These are phyloP conservation scores for Leptodontidium sp. DNA, from an alignment of 2,329 filamentous ascomycete genomes.

Conservation along the genomic window DNA sequence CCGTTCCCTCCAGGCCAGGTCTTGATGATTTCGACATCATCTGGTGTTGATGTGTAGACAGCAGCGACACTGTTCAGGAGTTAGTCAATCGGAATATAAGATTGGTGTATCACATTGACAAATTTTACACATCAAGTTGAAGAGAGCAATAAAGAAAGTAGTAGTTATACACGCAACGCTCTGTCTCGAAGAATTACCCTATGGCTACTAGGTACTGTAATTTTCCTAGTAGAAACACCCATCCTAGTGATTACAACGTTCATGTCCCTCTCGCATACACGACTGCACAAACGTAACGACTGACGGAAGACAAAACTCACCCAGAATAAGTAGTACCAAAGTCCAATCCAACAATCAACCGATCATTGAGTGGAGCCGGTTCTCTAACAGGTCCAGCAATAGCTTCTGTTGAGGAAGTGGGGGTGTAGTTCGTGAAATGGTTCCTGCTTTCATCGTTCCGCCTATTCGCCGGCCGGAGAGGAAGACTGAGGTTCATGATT, in stretches of 20 bases:
- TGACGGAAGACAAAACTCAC: conserved; percentile 53
- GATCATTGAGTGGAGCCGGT: conserved; percentile 62
- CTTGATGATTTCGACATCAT: conserved; percentile 86
- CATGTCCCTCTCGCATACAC: not conserved
- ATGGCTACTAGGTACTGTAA: too few species aligned
- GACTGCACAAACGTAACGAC: not conserved
- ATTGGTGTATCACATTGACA: not conserved
- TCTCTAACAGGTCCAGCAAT: conserved; percentile 68
- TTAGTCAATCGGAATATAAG: conserved; percentile 26
- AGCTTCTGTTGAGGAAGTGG: conserved; percentile 65
- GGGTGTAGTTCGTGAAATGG: conserved; percentile 53
- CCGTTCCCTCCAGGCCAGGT: conserved; percentile 85
- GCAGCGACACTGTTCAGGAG: conserved; percentile 65
- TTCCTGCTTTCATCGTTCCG: conserved; percentile 46
- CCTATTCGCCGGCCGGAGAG: conserved; percentile 41
- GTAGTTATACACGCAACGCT: too few species aligned
- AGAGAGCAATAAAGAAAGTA: too few species aligned
- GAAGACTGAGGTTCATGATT: conserved; percentile 47
- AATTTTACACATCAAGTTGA: not conserved
- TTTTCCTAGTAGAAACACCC: too few species aligned
- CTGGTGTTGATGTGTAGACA: conserved; percentile 77
- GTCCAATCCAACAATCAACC: conserved; percentile 80
- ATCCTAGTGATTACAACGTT: not conserved
- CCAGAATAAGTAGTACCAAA: conserved; percentile 88
- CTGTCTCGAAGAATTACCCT: too few species aligned